Evolutionary conservation across 345 rosid genomes (phyloP), one percentile per base, ranked within the genome.

Genomic region (Melastoma malabathricum): DNA sequence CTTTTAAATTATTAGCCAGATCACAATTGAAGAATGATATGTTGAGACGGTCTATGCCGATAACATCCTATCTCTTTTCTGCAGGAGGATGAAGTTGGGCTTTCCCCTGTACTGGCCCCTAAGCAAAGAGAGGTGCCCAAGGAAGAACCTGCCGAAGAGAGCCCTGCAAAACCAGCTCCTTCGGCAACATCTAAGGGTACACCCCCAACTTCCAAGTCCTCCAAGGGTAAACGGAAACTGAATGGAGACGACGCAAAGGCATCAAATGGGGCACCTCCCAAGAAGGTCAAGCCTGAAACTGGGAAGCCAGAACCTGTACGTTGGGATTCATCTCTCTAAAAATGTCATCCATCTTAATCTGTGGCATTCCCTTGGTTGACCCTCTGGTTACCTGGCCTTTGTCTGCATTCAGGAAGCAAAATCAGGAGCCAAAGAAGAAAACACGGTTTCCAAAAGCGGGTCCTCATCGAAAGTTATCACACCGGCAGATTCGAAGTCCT

Each of bases 241-340:
- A 78, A 75, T 50, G 94, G 78, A 16, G 73, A 81, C 56, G 90
- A 81, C 59, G 57, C 75, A 49, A 92, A 84, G 65, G 54, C 78
- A 47, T 50, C 95, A 48, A 73, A 67, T 67, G 76, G 68, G 65
- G 68, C 84, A 31, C 68, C 80, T 59, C 69, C 64, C 17, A 87
- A 92, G 84, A 92, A 84, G 71, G 84, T 69, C 55, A 92, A 92
- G 31, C 69, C 64, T 18, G 84, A 92, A 82, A 92, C 82, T 70
- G 84, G 67, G 55, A 92, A 92, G 82, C 47, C 80, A n/a, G 97
- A 87, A 73, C 65, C 63, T 65, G 96, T 92, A 82, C 23, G 87
- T 54, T 5, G 19, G 5, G n/a, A n/a, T n/a, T n/a, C n/a, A n/a
- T n/a, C n/a, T n/a, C n/a, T n/a, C n/a, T n/a, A n/a, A n/a, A n/a